These are phyloP conservation scores for Phyllosticta ampelicida DNA, from an alignment of 2,329 filamentous ascomycete species.

Conservation along the genomic window DNA sequence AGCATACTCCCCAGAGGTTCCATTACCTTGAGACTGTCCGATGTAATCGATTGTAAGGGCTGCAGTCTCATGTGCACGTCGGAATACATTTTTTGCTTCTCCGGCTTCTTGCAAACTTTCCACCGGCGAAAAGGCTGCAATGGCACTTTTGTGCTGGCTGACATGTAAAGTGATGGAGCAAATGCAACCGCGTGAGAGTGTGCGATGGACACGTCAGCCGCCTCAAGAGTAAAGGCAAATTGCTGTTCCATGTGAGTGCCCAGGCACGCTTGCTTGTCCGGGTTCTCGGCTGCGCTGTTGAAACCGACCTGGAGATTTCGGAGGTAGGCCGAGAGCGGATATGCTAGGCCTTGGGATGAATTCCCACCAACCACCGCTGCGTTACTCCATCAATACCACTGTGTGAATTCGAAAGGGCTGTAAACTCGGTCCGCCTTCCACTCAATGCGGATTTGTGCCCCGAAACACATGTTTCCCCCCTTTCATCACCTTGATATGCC, in stretches of 20 bases:
- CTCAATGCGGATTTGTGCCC: not conserved
- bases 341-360: not conserved
- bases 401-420: not conserved
- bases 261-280: not conserved
- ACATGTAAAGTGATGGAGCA: not conserved
- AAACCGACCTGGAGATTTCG: not conserved
- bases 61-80: not conserved
- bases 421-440: not conserved
- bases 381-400: not conserved
- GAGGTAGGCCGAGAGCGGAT: not conserved
- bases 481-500: not conserved
- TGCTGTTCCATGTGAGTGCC: not conserved
- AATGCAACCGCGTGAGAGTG: not conserved
- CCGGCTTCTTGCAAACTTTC: not conserved
- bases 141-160: not conserved
- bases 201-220: not conserved
- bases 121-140: not conserved
- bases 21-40: not conserved
- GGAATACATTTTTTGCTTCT: not conserved
- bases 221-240: not conserved
- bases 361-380: constrained; percentile 3
- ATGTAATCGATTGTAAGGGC: not conserved
- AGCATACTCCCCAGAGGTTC: not conserved
- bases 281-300: not conserved
- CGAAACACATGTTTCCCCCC: not conserved